Conservation (phyloP, 805 yeast species). For the Ogataea pilisensis region DNA sequence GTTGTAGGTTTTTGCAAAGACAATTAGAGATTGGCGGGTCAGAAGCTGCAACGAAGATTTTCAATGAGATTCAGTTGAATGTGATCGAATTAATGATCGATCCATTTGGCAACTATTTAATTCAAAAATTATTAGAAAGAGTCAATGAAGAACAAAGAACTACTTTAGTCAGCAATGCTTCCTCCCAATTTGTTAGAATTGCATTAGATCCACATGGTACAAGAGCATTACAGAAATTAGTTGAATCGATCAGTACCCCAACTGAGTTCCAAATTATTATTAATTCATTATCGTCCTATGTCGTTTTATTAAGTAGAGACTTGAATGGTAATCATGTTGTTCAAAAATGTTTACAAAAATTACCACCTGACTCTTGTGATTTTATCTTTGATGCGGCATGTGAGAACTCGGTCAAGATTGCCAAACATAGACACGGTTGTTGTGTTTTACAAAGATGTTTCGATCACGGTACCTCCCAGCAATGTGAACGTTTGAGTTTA, state of each 20-base stretch:
- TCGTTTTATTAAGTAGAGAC: slow-evolving; percentile 79
- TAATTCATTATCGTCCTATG: slow-evolving; percentile 45
- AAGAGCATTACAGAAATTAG: slow-evolving; percentile 86
- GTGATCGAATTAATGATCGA: slow-evolving; percentile 88
- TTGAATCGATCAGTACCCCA: slow-evolving; percentile 70
- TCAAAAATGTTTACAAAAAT: slow-evolving; percentile 81
- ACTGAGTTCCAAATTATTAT: slow-evolving; percentile 61
- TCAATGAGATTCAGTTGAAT: slow-evolving; percentile 72
- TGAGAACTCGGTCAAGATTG: slow-evolving; percentile 68
- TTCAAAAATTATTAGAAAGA: slow-evolving; percentile 84
- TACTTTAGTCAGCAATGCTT: slow-evolving; percentile 62
- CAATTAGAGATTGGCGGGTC: slow-evolving; percentile 66
- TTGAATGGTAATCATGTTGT: slow-evolving; percentile 96
- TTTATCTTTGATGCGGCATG: slow-evolving; percentile 87
- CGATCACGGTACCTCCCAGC: slow-evolving; percentile 76
- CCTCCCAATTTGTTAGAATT: slow-evolving; percentile 69
- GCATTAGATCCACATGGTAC: slow-evolving; percentile 96
- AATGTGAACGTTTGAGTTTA: slow-evolving; percentile 61
- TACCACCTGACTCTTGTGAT: slow-evolving; percentile 67
- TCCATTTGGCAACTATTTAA: slow-evolving; percentile 95
- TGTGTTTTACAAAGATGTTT: slow-evolving; percentile 94
- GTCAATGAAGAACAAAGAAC: slow-evolving; percentile 68
- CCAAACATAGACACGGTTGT: slow-evolving; percentile 96
- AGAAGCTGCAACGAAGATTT: slow-evolving; percentile 69
- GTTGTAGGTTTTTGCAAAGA: slow-evolving; percentile 87